A percentile compares a stretch with the other conserved stretches of the same genome.
phyloP scores from a whole-genome alignment of 2,329 filamentous ascomycete species.

The Gnomoniopsis sp. region DNA sequence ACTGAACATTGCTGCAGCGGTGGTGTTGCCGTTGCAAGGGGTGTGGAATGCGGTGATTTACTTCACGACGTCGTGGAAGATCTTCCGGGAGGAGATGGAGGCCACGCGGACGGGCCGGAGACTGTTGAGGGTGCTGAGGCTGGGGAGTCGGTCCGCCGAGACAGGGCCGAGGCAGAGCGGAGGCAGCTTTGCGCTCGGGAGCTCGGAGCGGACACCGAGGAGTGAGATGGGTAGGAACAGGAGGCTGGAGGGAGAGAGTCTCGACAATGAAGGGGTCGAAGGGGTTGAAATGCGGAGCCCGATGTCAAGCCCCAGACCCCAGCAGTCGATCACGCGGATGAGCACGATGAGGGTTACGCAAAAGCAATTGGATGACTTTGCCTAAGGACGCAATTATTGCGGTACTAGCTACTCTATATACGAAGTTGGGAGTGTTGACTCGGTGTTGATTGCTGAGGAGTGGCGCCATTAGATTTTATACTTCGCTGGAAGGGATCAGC shows the following conservation, averaged over 20 bases:
- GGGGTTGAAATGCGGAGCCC: slow-evolving; percentile 12
- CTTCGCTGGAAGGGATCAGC: neutral
- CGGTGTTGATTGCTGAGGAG: neutral
- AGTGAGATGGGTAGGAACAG: slow-evolving; percentile 15
- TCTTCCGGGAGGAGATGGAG: slow-evolving; percentile 27
- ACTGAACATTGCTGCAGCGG: slow-evolving; percentile 65
- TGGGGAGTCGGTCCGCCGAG: neutral
- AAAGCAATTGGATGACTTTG: slow-evolving; percentile 6
- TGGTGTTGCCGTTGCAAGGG: slow-evolving; percentile 74
- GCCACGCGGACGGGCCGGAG: neutral
- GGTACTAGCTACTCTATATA: neutral
- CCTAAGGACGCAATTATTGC: neutral
- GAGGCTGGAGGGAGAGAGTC: slow-evolving; percentile 11
- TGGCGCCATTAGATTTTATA: neutral
- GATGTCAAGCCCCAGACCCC: neutral
- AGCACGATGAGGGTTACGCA: slow-evolving; percentile 14
- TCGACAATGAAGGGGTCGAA: neutral
- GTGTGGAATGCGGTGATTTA: slow-evolving; percentile 81
- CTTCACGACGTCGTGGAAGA: slow-evolving; percentile 57
- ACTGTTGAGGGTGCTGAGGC: neutral
- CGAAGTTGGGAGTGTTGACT: neutral
- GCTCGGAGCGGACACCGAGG: slow-evolving; percentile 6
- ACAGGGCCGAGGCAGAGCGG: neutral
- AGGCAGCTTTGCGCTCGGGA: slow-evolving; percentile 13
- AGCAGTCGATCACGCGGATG: neutral